These are phyloP conservation scores for Phytophthora sp. DNA, from an alignment of 352 stramenopile species.

Conservation along the genomic window DNA sequence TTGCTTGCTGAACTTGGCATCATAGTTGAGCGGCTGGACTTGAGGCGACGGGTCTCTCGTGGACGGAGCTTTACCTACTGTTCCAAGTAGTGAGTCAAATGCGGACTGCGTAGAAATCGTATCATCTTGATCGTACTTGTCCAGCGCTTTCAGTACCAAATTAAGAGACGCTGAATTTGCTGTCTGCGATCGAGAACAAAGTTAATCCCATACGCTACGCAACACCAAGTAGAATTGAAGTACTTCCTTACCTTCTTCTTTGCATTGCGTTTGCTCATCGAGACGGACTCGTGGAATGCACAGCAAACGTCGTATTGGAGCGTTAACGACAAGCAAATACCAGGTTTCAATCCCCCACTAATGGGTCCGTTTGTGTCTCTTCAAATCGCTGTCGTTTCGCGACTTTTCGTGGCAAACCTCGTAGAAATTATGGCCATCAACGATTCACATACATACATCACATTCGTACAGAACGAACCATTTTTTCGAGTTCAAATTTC, in stretches of 20 bases:
- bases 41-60: slow-evolving; percentile 16
- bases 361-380: slow-evolving; percentile 26
- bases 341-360: too few species aligned
- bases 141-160: slow-evolving; percentile 63
- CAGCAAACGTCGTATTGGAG: too few species aligned
- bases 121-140: slow-evolving; percentile 63
- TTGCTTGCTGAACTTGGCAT: slow-evolving; percentile 17
- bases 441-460: slow-evolving; percentile 2
- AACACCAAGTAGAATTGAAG: neutral
- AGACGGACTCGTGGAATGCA: too few species aligned
- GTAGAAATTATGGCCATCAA: slow-evolving; percentile 14
- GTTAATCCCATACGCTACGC: neutral
- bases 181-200: slow-evolving; percentile 10
- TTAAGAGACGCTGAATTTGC: slow-evolving; percentile 55
- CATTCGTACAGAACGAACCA: slow-evolving; percentile 21
- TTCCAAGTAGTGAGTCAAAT: slow-evolving; percentile 37
- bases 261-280: slow-evolving; percentile 57
- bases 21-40: slow-evolving; percentile 28
- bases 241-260: slow-evolving; percentile 51
- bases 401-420: slow-evolving; percentile 44
- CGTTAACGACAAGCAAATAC: too few species aligned
- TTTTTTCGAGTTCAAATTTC: slow-evolving; percentile 22
- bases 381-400: slow-evolving; percentile 43
- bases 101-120: slow-evolving; percentile 26
- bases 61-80: slow-evolving; percentile 20